These are phyloP conservation scores for Kuraishia cidri DNA, from an alignment of 805 yeast genomes.

Conservation along the genomic window DNA sequence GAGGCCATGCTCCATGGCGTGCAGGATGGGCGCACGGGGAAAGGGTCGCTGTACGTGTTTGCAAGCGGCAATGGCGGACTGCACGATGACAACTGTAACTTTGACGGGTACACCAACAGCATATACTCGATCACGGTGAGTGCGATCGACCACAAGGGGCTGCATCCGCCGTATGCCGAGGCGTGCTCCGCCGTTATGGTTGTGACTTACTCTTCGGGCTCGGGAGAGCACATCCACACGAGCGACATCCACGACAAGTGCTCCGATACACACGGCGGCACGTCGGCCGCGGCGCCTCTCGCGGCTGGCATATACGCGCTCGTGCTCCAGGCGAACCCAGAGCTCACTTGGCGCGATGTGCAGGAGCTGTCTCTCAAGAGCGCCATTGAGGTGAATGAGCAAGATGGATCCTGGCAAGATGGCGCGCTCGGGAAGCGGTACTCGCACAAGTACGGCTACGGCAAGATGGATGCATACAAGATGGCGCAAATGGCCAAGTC, in stretches of 20 bases:
- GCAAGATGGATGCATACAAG: conserved; percentile 75
- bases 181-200: conserved; percentile 92
- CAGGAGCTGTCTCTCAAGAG: conserved; percentile 75
- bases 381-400: conserved; percentile 57
- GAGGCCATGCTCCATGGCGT: conserved; percentile 83
- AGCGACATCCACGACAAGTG: conserved; percentile 71
- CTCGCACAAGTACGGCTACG: conserved; percentile 88
- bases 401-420: conserved; percentile 66
- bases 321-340: conserved; percentile 75
- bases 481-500: conserved; percentile 63
- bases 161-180: conserved; percentile 87
- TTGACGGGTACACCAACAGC: conserved; percentile 94
- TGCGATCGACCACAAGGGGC: conserved; percentile 81
- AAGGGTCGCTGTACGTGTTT: conserved; percentile 87
- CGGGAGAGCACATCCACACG: conserved; percentile 82
- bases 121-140: conserved; percentile 93
- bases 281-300: conserved; percentile 97
- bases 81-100: conserved; percentile 84
- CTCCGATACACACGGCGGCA: conserved; percentile 80
- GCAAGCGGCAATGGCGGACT: conserved; percentile 94
- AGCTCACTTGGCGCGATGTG: conserved; percentile 90
- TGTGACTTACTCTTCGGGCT: conserved; percentile 88
- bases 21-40: conserved; percentile 67
- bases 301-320: conserved; percentile 94
- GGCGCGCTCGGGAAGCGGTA: conserved; percentile 61